Percentiles rank a stretch among this genome's conserved stretches.
Evolutionary conservation across 768 basidiomycete genomes (phyloP).

Genomic region (Russula earlei): DNA sequence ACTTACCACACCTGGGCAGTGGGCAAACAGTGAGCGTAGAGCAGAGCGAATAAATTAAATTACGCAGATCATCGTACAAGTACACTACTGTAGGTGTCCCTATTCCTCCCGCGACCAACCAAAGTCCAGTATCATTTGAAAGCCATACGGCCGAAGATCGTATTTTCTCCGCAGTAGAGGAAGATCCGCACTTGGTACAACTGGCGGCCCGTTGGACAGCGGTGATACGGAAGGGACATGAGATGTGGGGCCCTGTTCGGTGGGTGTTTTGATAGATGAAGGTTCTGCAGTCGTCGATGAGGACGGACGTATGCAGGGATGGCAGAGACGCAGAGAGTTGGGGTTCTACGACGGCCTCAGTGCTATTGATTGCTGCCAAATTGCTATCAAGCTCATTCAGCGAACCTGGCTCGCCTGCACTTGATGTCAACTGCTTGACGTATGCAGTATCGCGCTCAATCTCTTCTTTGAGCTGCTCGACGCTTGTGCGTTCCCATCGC

Average conservation of each 20-base stretch:
- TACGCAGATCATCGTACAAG: conserved; percentile 2
- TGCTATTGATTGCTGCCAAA: not conserved
- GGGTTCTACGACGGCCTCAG: not conserved
- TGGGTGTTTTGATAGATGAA: not conserved
- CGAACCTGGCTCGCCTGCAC: not conserved
- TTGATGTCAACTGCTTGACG: conserved; percentile 20
- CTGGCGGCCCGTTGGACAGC: not conserved
- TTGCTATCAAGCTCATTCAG: not conserved
- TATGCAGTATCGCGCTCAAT: conserved; percentile 31
- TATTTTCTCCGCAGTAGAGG: conserved; percentile 36
- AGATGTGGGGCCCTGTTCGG: not conserved
- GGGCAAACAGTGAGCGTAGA: not conserved
- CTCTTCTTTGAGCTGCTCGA: conserved; percentile 36
- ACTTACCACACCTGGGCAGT: too few relatives aligned
- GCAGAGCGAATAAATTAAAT: not conserved
- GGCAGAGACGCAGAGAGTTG: not conserved
- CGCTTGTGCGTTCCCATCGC: conserved; percentile 62
- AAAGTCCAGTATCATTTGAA: conserved; percentile 67
- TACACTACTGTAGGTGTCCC: not conserved
- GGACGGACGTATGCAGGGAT: not conserved
- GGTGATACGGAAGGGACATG: not conserved
- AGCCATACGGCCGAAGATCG: conserved; percentile 63
- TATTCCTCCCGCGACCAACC: conserved; percentile 40
- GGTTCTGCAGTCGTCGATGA: not conserved
- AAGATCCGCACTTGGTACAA: not conserved